A percentile compares a stretch with the other conserved stretches of the same genome.
These are phyloP conservation scores for Jimgerdemannia flammicorona DNA, from an alignment of 192 early-diverging fungal genomes.

Conservation along the genomic window DNA sequence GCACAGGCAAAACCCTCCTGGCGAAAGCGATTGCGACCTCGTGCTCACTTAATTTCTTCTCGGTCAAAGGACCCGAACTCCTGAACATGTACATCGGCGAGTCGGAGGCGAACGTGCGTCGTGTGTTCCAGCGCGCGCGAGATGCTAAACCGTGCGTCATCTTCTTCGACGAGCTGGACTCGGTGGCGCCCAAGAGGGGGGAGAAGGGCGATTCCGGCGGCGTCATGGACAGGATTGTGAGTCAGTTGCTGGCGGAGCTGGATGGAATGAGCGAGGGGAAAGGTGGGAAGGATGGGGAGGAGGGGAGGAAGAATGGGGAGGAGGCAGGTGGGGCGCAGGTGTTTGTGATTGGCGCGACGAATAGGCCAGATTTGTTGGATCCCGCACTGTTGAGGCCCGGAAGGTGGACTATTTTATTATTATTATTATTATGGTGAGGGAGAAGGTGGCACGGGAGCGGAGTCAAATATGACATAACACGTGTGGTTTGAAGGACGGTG, in stretches of 20 bases:
- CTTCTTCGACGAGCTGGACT: constrained; percentile 99
- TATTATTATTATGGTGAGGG: constrained; percentile 8
- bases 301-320: constrained; percentile 2
- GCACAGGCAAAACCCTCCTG: constrained; percentile 97
- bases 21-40: constrained; percentile 99
- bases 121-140: constrained; percentile 93
- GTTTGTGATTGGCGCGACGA: constrained; percentile 99
- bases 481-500: too few species aligned
- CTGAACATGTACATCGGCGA: constrained; percentile 99
- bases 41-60: constrained; percentile 97
- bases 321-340: constrained; percentile 61
- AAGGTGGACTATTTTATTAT: constrained; percentile 32
- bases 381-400: constrained; percentile 93
- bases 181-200: constrained; percentile 95
- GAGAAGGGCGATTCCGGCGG: constrained; percentile 98
- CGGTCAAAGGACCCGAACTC: constrained; percentile 97
- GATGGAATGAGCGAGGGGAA: constrained; percentile 80
- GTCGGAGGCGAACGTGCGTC: constrained; percentile 95
- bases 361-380: constrained; percentile 96
- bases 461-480: too few species aligned
- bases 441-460: neutral
- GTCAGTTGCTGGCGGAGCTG: constrained; percentile 92
- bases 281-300: constrained; percentile 2
- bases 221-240: constrained; percentile 99
- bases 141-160: constrained; percentile 98